Evolutionary conservation across 495 filamentous ascomycete species (phyloP).

Genomic region (Penicillium waksmanii): DNA sequence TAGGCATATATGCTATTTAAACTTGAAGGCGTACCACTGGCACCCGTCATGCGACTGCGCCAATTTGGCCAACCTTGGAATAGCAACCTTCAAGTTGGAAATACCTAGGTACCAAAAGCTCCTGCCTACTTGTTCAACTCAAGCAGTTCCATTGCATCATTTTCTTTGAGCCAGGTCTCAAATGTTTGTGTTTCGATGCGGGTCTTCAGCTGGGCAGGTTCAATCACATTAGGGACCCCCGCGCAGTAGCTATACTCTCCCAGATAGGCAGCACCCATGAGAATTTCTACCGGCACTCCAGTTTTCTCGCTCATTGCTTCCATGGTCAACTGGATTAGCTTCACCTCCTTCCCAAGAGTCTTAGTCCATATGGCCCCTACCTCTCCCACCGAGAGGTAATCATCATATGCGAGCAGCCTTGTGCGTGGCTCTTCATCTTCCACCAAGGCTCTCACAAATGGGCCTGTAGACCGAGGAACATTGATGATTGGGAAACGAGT

Average conservation of each 20-base stretch:
- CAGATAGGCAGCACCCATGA: constrained; percentile 37
- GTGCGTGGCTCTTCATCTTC: constrained; percentile 40
- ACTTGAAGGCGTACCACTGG: too few relatives aligned
- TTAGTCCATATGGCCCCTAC: constrained; percentile 36
- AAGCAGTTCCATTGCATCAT: constrained; percentile 9
- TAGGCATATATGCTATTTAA: too few relatives aligned
- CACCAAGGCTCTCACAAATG: constrained; percentile 46
- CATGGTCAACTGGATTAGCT: constrained; percentile 28
- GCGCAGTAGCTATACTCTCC: constrained; percentile 47
- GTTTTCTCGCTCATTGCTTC: constrained; percentile 38
- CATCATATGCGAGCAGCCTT: constrained; percentile 49
- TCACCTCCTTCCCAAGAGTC: constrained; percentile 35
- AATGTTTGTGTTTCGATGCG: constrained; percentile 30
- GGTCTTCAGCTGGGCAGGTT: constrained; percentile 37
- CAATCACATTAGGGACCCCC: constrained; percentile 37
- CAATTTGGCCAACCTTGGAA: too few relatives aligned
- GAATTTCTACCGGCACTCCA: constrained; percentile 41
- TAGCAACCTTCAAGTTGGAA: too few relatives aligned
- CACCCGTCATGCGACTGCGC: too few relatives aligned
- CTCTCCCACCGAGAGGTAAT: constrained; percentile 34
- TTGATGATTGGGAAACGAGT: constrained; percentile 43
- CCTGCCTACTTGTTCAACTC: constrained; percentile 6
- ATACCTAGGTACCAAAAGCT: too few relatives aligned
- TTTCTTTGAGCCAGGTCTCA: constrained; percentile 35
- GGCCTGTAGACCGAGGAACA: constrained; percentile 39